Percentiles rank a stretch among this genome's conserved stretches.
These are phyloP conservation scores for Penicillium paneum DNA, from an alignment of 2,329 filamentous ascomycete genomes.

Conservation along the genomic window DNA sequence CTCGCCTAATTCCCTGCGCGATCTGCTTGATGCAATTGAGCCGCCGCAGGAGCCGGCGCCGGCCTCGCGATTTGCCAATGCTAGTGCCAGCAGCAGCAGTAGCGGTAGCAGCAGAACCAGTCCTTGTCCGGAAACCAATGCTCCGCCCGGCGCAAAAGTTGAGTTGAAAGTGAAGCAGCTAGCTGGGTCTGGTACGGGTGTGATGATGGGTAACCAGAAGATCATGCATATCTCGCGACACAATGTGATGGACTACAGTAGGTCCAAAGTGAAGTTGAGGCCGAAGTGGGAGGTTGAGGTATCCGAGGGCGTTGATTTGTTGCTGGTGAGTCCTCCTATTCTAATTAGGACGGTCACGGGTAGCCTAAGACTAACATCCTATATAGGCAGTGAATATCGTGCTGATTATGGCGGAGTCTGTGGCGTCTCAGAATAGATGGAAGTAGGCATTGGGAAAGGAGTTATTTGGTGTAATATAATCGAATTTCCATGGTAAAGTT, in stretches of 20 bases:
- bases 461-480: background rate
- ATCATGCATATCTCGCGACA: slow-evolving; percentile 18
- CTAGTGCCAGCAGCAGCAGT: background rate
- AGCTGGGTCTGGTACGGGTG: slow-evolving; percentile 7
- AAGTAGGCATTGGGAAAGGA: background rate
- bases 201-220: slow-evolving; percentile 20
- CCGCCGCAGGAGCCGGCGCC: slow-evolving; percentile 21
- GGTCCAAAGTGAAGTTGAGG: slow-evolving; percentile 10
- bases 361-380: background rate
- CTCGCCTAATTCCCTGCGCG: slow-evolving; percentile 15
- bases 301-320: slow-evolving; percentile 23
- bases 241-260: slow-evolving; percentile 13
- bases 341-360: background rate
- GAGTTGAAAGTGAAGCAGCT: slow-evolving; percentile 17
- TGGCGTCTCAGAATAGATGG: background rate
- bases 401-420: slow-evolving; percentile 14
- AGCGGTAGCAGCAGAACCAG: background rate
- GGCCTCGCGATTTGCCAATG: slow-evolving; percentile 1
- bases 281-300: slow-evolving; percentile 22
- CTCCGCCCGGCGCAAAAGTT: background rate
- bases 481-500: background rate
- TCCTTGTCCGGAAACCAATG: background rate
- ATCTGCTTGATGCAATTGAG: slow-evolving; percentile 23
- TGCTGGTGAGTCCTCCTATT: slow-evolving; percentile 16
- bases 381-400: slow-evolving; percentile 20